Evolutionary conservation across 2,329 filamentous ascomycete species (phyloP), one percentile per base, ranked within the genome.

Genomic region (Periglandula ipomoeae): DNA sequence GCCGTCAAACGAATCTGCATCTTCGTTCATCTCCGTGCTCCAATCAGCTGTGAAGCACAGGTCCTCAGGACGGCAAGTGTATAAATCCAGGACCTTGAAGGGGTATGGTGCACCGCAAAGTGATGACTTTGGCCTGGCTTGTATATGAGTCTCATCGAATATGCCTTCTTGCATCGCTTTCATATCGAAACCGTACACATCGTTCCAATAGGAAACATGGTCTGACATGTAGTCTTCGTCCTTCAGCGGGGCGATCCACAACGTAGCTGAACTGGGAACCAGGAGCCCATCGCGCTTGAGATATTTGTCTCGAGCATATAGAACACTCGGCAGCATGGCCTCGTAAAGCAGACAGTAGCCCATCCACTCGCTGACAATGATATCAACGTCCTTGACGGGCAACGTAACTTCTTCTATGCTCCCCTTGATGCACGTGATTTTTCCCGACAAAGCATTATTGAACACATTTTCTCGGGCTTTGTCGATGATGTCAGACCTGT

Each of bases 331-430:
- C 24, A 97, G 81, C 90, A 97, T 97, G 49, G 89, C 89, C 68
- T 97, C 90, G 65, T 94, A 97, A 5, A 96, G 76, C 17, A 96
- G 76, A 55, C 84, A 87, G 64, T 97, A 97, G 26, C 90, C 90
- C 90, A 97, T 97, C 90, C 90, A 97, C 66, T 97, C 90, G 51
- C 87, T 94, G 52, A 97, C 84, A 62, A 97, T 95, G 60, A 97
- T 85, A 68, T 97, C 91, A 41, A 96, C 90, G 60, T 90, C 74
- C 47, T 81, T 74, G 7, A 91, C 84, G 1, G 87, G 89, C 20
- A 89, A 75, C 49, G 69, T 74, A 48, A 95, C 86, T 56, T 96
- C 89, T 65, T 97, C 91, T 52, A 96, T 87, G 60, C 88, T 87
- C 34, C 91, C 90, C 54, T 84, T 81, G 44, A 95, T 72, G 58